Conservation (phyloP, 2,329 filamentous ascomycete species). For the Microsporum audouinii region DNA sequence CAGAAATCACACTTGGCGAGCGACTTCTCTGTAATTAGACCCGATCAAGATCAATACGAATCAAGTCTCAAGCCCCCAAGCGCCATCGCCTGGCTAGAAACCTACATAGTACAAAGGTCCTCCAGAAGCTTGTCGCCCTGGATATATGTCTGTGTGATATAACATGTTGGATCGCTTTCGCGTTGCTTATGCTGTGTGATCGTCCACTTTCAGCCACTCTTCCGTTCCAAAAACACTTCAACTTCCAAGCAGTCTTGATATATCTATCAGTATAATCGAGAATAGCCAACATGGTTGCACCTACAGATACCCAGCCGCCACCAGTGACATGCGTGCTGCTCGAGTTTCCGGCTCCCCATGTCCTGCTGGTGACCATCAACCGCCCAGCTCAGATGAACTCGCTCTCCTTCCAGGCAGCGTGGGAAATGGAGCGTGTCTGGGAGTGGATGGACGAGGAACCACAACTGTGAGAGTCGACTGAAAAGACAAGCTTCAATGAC, state of each 20-base stretch:
- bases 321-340: conserved; percentile 11
- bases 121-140: too few species aligned
- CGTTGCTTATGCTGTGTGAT: not conserved
- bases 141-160: too few species aligned
- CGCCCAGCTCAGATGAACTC: conserved; percentile 32
- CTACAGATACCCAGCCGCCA: conserved; percentile 10
- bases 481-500: not conserved
- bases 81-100: not conserved
- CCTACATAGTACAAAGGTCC: not conserved
- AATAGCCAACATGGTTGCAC: conserved; percentile 1
- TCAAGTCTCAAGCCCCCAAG: not conserved
- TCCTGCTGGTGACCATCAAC: conserved; percentile 37
- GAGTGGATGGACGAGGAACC: conserved; percentile 35
- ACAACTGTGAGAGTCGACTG: conserved; percentile 18
- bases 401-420: conserved; percentile 27
- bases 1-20: not conserved
- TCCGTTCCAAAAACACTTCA: not conserved
- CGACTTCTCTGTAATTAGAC: not conserved
- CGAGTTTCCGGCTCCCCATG: conserved; percentile 30
- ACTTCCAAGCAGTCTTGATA: not conserved
- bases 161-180: not conserved
- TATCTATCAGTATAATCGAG: not conserved
- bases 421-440: conserved; percentile 30
- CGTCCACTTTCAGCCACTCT: not conserved
- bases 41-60: not conserved